Conservation (phyloP, 352 stramenopile species). For the Pythium folliculosum region DNA sequence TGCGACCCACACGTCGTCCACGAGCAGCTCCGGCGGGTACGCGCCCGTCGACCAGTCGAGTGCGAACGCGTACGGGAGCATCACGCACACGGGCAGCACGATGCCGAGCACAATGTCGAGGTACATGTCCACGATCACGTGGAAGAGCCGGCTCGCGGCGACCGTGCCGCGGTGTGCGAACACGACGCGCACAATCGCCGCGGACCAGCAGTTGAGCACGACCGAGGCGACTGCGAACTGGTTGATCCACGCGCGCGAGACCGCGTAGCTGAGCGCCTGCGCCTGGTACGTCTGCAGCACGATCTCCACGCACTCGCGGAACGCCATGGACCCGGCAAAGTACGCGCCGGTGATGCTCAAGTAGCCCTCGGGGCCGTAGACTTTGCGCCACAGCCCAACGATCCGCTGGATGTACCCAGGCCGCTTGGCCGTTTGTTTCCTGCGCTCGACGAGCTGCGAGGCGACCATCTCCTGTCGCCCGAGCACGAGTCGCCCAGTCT, state of each 20-base stretch:
- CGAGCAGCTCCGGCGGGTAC: conserved; percentile 4
- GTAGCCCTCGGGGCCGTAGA: conserved; percentile 5
- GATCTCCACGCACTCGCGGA: conserved; percentile 16
- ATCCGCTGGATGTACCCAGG: background rate
- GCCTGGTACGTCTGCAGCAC: conserved; percentile 20
- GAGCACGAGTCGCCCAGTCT: background rate
- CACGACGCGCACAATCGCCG: background rate
- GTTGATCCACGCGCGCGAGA: conserved; percentile 25
- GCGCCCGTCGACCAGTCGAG: conserved; percentile 7
- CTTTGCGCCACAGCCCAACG: background rate
- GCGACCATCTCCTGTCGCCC: background rate
- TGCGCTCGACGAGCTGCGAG: background rate
- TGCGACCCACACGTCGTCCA: conserved; percentile 20
- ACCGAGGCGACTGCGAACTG: conserved; percentile 14
- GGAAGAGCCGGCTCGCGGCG: conserved; percentile 5
- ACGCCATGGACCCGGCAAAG: conserved; percentile 3
- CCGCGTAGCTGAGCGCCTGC: conserved; percentile 9
- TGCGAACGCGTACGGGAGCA: background rate
- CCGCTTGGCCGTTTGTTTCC: background rate
- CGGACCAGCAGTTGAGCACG: conserved; percentile 15
- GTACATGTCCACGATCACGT: conserved; percentile 19
- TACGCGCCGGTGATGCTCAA: conserved; percentile 16
- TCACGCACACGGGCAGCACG: conserved; percentile 13
- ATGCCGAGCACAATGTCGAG: conserved; percentile 13
- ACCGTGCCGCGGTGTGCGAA: background rate